These are phyloP conservation scores for Epichloe amarillans DNA, from an alignment of 2,329 filamentous ascomycete species.

Conservation along the genomic window DNA sequence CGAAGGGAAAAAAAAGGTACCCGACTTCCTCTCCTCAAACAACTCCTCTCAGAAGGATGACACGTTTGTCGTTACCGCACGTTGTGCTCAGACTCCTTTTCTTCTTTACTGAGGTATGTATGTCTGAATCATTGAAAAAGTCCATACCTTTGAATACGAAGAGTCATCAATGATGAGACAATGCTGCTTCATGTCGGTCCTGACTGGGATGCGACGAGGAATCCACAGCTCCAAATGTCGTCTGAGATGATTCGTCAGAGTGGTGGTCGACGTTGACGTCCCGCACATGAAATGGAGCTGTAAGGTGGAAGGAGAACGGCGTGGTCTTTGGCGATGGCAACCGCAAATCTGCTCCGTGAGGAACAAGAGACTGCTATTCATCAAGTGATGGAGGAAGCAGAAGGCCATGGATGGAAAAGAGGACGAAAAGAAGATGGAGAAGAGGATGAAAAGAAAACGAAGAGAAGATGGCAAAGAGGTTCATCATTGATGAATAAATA, in stretches of 20 bases:
- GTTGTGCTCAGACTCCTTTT: not conserved
- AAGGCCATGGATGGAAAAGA: not conserved
- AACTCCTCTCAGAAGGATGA: conserved; percentile 5
- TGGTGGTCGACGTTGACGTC: not conserved
- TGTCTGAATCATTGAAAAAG: not conserved
- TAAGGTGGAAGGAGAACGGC: not conserved
- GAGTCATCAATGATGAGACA: not conserved
- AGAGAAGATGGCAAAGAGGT: not conserved
- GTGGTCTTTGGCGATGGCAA: not conserved
- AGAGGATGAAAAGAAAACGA: not conserved
- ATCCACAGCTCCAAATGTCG: not conserved
- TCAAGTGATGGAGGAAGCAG: not conserved
- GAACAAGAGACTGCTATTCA: not conserved
- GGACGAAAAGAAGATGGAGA: not conserved
- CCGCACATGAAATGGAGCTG: not conserved
- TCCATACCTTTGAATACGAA: too few species aligned
- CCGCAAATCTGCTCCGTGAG: not conserved
- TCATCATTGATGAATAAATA: not conserved
- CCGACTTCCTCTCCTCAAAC: conserved; percentile 3
- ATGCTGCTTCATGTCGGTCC: not conserved
- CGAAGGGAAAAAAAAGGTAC: conserved; percentile 6
- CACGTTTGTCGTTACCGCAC: not conserved
- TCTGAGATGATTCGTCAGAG: not conserved
- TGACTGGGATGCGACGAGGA: not conserved
- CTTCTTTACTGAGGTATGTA: not conserved